phyloP scores from a whole-genome alignment of 202 grass and related monocot genomes.

The Setaria viridis region DNA sequence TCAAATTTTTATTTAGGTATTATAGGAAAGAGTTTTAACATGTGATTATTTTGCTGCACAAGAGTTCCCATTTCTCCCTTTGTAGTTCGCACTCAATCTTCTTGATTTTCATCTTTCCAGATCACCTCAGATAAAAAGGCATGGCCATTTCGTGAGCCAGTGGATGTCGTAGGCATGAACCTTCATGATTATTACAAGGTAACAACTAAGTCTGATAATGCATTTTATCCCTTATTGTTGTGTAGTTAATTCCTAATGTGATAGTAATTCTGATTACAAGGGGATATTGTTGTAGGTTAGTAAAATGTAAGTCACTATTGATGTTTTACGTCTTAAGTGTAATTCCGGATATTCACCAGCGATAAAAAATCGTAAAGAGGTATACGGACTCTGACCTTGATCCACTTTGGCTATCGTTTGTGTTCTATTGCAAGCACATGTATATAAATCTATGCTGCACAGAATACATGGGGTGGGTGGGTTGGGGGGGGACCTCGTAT shows the following conservation, averaged over 20 bases:
- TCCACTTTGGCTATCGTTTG: neutral
- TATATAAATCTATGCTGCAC: neutral
- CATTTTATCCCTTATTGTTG: conserved; percentile 22
- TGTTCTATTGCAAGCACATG: neutral
- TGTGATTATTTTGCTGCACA: neutral
- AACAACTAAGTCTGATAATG: neutral
- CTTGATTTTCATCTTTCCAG: conserved; percentile 52
- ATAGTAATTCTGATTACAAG: conserved; percentile 20
- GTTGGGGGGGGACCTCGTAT: neutral
- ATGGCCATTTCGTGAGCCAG: conserved; percentile 76
- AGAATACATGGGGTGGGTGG: neutral
- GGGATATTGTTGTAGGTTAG: conserved; percentile 30
- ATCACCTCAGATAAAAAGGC: conserved; percentile 71
- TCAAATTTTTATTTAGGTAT: neutral
- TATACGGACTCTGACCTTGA: neutral
- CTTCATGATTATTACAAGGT: conserved; percentile 89
- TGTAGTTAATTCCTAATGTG: neutral
- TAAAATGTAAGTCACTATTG: conserved; percentile 3
- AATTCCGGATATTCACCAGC: conserved; percentile 4
- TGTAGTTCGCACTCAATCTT: conserved; percentile 34
- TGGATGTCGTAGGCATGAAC: conserved; percentile 71
- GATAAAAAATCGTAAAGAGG: neutral
- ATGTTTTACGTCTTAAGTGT: conserved; percentile 28
- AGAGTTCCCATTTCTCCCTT: conserved; percentile 2
- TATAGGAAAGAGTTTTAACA: neutral